Percentiles rank a stretch among this genome's conserved stretches.
Evolutionary conservation across 768 basidiomycete genomes (phyloP).

Genomic region (Clathrus columnatus): DNA sequence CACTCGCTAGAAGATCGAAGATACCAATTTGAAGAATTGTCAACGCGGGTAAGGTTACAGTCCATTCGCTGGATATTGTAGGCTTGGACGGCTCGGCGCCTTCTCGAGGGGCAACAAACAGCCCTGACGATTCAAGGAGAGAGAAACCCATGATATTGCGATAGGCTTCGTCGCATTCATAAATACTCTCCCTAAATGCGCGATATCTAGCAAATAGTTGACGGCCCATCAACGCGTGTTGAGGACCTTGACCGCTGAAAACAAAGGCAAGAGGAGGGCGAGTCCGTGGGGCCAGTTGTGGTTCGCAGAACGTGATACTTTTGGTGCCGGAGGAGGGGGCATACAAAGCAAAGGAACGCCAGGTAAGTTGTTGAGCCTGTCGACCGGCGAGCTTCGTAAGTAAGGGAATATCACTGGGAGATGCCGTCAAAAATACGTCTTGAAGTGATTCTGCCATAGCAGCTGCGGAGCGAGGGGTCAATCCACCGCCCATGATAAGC

Average conservation of each 20-base stretch:
- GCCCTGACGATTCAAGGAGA: constrained; percentile 27
- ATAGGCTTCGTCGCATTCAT: constrained; percentile 30
- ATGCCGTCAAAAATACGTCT: not conserved
- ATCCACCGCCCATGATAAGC: constrained; percentile 27
- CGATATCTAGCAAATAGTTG: constrained; percentile 25
- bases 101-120: constrained; percentile 23
- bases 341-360: constrained; percentile 14
- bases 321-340: not conserved
- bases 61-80: constrained; percentile 18
- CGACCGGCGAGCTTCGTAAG: constrained; percentile 12
- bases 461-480: constrained; percentile 26
- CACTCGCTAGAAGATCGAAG: constrained; percentile 29
- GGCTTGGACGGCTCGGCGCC: constrained; percentile 7
- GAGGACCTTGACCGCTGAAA: constrained; percentile 34
- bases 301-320: constrained; percentile 18
- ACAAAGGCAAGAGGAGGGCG: constrained; percentile 28
- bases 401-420: not conserved
- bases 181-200: constrained; percentile 30
- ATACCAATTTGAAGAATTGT: constrained; percentile 39
- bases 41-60: constrained; percentile 32
- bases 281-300: constrained; percentile 21
- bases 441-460: constrained; percentile 7
- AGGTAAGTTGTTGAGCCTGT: constrained; percentile 15
- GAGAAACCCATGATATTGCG: constrained; percentile 25
- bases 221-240: constrained; percentile 31